Evolutionary conservation across 2,329 filamentous ascomycete species (phyloP).

Genomic region (Polytolypa hystricis): DNA sequence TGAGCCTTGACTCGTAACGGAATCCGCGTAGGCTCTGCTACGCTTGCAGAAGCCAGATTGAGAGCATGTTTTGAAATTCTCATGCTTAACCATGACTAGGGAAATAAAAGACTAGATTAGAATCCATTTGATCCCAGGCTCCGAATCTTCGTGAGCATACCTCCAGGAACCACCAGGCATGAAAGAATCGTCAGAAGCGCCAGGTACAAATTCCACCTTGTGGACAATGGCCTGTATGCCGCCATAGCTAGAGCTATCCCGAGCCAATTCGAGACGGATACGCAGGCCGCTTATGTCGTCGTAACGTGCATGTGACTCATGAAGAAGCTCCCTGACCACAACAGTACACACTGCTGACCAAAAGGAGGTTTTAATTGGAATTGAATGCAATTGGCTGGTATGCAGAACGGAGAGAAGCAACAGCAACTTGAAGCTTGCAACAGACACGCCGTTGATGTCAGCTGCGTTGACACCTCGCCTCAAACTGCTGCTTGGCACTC

Average conservation of each 20-base stretch:
- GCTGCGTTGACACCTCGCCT: conserved; percentile 21
- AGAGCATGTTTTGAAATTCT: conserved; percentile 93
- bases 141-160: conserved; percentile 39
- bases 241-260: conserved; percentile 8
- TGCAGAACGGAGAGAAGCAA: no score
- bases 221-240: conserved; percentile 36
- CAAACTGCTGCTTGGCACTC: conserved; percentile 1
- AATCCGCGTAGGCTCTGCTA: conserved; percentile 81
- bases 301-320: no score
- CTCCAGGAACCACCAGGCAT: conserved; percentile 52
- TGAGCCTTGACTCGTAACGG: conserved; percentile 51
- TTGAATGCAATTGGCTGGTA: no score
- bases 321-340: no score
- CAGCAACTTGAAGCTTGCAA: no score
- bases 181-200: conserved; percentile 48
- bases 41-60: conserved; percentile 97
- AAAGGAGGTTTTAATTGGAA: no score
- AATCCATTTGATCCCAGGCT: neutral
- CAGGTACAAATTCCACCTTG: conserved; percentile 54
- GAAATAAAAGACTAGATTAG: conserved; percentile 3
- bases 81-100: conserved; percentile 75
- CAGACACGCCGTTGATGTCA: no score
- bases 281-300: no score
- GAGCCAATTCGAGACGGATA: no score
- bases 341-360: no score